A percentile compares a stretch with the other conserved stretches of the same genome.
phyloP scores from a whole-genome alignment of 345 rosid species.

The Rubroshorea leprosula region DNA sequence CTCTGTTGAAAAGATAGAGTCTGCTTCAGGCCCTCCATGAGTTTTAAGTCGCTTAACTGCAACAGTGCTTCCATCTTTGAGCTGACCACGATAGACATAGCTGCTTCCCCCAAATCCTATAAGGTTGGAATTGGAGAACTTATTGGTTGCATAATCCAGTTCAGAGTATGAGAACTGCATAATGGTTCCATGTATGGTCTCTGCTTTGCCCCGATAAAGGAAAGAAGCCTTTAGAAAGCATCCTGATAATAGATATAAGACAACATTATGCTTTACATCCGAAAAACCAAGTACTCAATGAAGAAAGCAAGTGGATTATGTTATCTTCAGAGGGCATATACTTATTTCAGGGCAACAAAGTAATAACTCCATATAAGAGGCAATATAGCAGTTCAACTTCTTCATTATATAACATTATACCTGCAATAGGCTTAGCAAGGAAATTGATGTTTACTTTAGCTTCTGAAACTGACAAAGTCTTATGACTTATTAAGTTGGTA shows the following conservation, averaged over 20 bases:
- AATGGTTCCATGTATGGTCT: constrained; percentile 48
- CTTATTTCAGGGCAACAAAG: too few species aligned
- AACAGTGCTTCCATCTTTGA: constrained; percentile 69
- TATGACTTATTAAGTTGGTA: constrained; percentile 59
- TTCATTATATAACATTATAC: too few species aligned
- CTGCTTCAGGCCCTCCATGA: constrained; percentile 60
- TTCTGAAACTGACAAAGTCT: constrained; percentile 41
- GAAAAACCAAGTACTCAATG: constrained; percentile 8
- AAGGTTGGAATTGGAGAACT: constrained; percentile 61
- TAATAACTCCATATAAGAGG: too few species aligned
- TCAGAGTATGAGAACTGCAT: constrained; percentile 61
- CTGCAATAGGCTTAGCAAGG: constrained; percentile 31
- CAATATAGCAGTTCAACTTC: too few species aligned
- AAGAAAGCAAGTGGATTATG: not conserved
- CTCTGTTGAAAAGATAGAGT: constrained; percentile 64
- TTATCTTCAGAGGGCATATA: too few species aligned
- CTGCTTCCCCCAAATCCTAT: constrained; percentile 94
- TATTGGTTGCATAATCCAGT: constrained; percentile 67
- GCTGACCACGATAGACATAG: constrained; percentile 77
- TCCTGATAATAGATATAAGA: constrained; percentile 36
- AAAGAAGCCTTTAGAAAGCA: constrained; percentile 55
- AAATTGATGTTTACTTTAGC: constrained; percentile 31
- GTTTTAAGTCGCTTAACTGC: constrained; percentile 74
- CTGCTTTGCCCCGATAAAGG: constrained; percentile 43
- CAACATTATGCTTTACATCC: constrained; percentile 1